These are phyloP conservation scores for Plasmodium chabaudi DNA, from an alignment of 169 alveolate genomes.

Conservation along the genomic window DNA sequence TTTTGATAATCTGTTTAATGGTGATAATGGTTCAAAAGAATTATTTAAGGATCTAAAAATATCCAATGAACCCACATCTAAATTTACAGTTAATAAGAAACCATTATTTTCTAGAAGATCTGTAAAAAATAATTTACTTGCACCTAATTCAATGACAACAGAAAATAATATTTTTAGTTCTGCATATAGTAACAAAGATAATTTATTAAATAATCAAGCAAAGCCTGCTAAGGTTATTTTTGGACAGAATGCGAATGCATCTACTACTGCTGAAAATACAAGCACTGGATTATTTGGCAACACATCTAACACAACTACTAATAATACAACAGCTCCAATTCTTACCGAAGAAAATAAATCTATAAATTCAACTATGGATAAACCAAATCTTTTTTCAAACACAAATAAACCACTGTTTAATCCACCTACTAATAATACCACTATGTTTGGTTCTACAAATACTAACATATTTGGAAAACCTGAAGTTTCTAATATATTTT, in stretches of 20 bases:
- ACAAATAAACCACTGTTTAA: slow-evolving; percentile 19
- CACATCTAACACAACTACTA: not conserved
- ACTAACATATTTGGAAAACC: not conserved
- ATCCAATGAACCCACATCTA: slow-evolving; percentile 29
- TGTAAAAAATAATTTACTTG: slow-evolving; percentile 7
- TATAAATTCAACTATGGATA: not conserved
- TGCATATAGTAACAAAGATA: slow-evolving; percentile 49
- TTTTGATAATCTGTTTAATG: slow-evolving; percentile 17
- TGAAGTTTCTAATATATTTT: not conserved
- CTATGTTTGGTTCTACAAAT: slow-evolving; percentile 11
- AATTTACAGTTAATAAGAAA: slow-evolving; percentile 64
- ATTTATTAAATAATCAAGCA: slow-evolving; percentile 39
- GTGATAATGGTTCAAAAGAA: slow-evolving; percentile 68
- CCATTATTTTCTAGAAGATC: slow-evolving; percentile 57
- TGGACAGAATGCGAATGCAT: slow-evolving; percentile 37
- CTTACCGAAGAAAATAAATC: not conserved
- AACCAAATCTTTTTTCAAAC: not conserved
- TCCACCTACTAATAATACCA: slow-evolving; percentile 9
- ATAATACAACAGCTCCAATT: not conserved
- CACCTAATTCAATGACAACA: slow-evolving; percentile 15
- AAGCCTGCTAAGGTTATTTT: slow-evolving; percentile 64
- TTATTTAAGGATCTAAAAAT: slow-evolving; percentile 65
- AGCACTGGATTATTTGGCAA: not conserved
- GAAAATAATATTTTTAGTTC: slow-evolving; percentile 67
- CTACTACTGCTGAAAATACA: not conserved